Evolutionary conservation across 2,329 filamentous ascomycete species (phyloP).

Genomic region (Daldinia sp.): DNA sequence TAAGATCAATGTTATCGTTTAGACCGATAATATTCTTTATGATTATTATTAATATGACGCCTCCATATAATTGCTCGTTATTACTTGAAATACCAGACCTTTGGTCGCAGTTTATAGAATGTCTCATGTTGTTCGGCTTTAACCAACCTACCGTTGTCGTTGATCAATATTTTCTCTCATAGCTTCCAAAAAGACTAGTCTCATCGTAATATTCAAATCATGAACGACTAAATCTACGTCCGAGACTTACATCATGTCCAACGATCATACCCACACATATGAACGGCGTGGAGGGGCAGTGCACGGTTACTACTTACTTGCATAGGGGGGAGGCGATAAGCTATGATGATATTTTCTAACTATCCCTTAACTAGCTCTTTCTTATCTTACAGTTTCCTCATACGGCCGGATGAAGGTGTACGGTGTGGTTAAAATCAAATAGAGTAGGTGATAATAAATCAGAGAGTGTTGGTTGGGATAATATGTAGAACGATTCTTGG

Average conservation of each 20-base stretch:
- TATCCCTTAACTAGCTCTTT: not conserved
- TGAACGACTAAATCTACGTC: not conserved
- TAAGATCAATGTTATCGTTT: not conserved
- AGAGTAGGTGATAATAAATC: not conserved
- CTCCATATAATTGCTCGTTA: too few species aligned
- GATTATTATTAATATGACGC: too few species aligned
- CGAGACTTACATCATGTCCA: not conserved
- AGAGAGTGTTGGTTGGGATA: not conserved
- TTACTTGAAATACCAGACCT: too few species aligned
- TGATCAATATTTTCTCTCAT: not conserved
- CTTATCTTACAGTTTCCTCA: not conserved
- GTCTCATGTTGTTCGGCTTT: not conserved
- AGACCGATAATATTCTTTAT: too few species aligned
- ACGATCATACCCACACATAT: not conserved
- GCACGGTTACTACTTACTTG: not conserved
- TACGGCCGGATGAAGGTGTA: not conserved
- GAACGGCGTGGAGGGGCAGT: not conserved
- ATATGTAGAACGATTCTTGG: not conserved
- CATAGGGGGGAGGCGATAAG: conserved; percentile 1
- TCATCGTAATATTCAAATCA: not conserved
- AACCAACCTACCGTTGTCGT: not conserved
- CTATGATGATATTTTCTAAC: not conserved
- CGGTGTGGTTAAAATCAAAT: not conserved
- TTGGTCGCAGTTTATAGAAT: not conserved
- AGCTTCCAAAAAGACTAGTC: not conserved